phyloP scores from a whole-genome alignment of 164 flowering plant species.

The Piper longum region DNA sequence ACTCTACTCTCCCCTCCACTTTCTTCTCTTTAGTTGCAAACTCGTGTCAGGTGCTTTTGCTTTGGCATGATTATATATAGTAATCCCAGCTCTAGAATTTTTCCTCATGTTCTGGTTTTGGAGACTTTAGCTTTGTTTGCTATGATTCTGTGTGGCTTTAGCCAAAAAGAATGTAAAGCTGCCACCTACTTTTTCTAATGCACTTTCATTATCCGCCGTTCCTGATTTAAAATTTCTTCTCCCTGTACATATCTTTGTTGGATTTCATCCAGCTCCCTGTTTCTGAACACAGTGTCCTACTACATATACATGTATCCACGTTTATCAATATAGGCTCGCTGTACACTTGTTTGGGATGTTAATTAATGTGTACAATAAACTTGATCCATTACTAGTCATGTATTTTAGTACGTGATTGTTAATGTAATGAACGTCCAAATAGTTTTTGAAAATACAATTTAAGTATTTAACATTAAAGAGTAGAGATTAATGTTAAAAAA shows the following conservation, averaged over 20 bases:
- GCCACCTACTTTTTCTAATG: conserved; percentile 3
- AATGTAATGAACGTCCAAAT: too few relatives aligned
- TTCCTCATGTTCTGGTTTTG: background rate
- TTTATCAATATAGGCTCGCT: too few relatives aligned
- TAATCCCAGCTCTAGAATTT: background rate
- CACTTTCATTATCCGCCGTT: background rate
- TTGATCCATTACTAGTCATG: too few relatives aligned
- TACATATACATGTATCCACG: too few relatives aligned
- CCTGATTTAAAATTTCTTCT: background rate
- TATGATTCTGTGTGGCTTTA: background rate
- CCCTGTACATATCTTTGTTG: background rate
- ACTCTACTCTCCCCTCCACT: background rate
- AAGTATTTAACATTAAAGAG: too few relatives aligned
- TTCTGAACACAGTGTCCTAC: background rate
- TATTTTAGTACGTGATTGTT: too few relatives aligned
- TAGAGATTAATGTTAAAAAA: too few relatives aligned
- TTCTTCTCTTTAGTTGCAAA: conserved; percentile 6
- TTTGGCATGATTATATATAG: conserved; percentile 1
- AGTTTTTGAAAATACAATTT: too few relatives aligned
- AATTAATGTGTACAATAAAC: too few relatives aligned
- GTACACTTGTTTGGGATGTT: too few relatives aligned
- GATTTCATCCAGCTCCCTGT: background rate
- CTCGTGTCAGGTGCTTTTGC: conserved; percentile 2
- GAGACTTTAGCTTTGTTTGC: background rate
- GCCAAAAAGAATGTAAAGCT: conserved; percentile 3